These are phyloP conservation scores for Alternaria triticimaculans DNA, from an alignment of 2,329 filamentous ascomycete genomes.

Conservation along the genomic window DNA sequence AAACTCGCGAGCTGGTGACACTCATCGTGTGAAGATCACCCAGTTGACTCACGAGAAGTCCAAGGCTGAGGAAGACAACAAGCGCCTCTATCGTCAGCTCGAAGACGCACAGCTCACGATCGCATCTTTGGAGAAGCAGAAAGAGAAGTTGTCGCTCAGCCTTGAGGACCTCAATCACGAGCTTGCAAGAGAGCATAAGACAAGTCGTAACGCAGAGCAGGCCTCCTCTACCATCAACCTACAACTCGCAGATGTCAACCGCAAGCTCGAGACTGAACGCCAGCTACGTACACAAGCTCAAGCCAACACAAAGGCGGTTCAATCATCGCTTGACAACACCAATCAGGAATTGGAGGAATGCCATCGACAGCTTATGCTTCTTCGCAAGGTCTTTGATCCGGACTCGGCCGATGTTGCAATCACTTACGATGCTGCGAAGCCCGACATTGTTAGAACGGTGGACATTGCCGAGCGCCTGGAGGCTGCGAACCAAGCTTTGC, in stretches of 20 bases:
- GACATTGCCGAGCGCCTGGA: constrained; percentile 87
- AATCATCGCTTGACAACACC: constrained; percentile 77
- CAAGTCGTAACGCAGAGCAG: constrained; percentile 88
- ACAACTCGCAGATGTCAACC: constrained; percentile 87
- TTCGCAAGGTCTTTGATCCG: constrained; percentile 88
- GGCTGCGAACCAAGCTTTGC: constrained; percentile 84
- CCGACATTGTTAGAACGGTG: constrained; percentile 70
- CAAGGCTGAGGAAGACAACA: constrained; percentile 81
- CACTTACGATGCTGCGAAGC: constrained; percentile 71
- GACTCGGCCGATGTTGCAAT: constrained; percentile 70
- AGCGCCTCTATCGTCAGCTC: constrained; percentile 80
- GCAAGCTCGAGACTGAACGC: constrained; percentile 87
- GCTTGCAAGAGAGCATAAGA: constrained; percentile 86
- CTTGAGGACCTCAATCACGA: constrained; percentile 94
- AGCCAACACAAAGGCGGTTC: constrained; percentile 80
- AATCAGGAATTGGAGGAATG: constrained; percentile 83
- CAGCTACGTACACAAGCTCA: constrained; percentile 87
- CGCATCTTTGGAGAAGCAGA: constrained; percentile 87
- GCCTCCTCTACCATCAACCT: constrained; percentile 78
- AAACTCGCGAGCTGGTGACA: constrained; percentile 83
- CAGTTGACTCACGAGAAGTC: constrained; percentile 83
- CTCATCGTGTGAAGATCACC: constrained; percentile 76
- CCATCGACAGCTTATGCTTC: constrained; percentile 76
- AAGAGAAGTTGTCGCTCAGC: constrained; percentile 87
- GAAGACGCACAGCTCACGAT: constrained; percentile 84